Conservation (phyloP, 345 rosid species). For the Boechera retrofracta region DNA sequence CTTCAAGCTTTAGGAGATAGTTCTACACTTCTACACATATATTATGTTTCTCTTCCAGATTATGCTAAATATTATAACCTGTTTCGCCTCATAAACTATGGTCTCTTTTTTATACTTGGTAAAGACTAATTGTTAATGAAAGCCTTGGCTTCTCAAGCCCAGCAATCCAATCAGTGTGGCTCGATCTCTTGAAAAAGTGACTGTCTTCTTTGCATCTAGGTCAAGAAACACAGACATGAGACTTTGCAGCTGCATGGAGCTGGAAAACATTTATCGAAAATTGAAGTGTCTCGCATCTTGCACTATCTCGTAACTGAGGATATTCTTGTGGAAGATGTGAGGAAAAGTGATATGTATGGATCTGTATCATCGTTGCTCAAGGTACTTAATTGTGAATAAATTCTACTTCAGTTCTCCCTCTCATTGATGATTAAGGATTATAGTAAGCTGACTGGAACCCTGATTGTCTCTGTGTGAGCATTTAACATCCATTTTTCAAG, state of each 20-base stretch:
- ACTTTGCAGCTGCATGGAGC: constrained; percentile 86
- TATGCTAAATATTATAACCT: constrained; percentile 10
- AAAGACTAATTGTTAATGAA: constrained; percentile 4
- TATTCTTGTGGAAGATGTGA: constrained; percentile 83
- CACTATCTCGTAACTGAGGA: constrained; percentile 88
- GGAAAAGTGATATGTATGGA: constrained; percentile 95
- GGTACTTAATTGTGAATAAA: constrained; percentile 53
- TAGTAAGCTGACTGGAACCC: constrained; percentile 26
- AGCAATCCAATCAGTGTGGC: constrained; percentile 20
- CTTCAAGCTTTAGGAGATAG: constrained; percentile 15
- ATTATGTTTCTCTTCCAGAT: constrained; percentile 27
- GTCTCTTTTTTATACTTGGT: not conserved
- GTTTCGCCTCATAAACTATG: not conserved
- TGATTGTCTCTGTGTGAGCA: constrained; percentile 15
- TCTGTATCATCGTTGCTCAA: constrained; percentile 87
- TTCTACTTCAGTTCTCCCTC: not conserved
- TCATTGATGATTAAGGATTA: constrained; percentile 8
- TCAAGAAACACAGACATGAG: constrained; percentile 85
- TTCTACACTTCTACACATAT: not conserved
- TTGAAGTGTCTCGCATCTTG: constrained; percentile 86
- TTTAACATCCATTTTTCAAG: not conserved
- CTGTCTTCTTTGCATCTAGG: constrained; percentile 56
- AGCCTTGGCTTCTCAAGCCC: constrained; percentile 17
- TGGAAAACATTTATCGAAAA: constrained; percentile 80
- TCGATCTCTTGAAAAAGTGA: constrained; percentile 10